Conservation (phyloP, 192 early-diverging fungal genomes). For the Linnemannia zychae region DNA sequence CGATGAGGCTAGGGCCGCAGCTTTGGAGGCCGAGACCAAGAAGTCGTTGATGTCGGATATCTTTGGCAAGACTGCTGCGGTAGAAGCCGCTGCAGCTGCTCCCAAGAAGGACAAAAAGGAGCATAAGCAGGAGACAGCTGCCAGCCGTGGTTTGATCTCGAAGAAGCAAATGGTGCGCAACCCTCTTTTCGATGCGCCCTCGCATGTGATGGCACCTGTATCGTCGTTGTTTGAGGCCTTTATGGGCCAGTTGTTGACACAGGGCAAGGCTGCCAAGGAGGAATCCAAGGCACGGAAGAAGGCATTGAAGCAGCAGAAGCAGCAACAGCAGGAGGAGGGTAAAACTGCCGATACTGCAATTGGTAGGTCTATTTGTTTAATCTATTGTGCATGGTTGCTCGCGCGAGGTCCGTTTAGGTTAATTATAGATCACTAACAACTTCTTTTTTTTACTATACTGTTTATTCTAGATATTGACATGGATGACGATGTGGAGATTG, state of each 20-base stretch:
- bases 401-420: not conserved
- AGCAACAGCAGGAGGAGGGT: constrained; percentile 24
- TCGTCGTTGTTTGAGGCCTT: constrained; percentile 64
- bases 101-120: constrained; percentile 19
- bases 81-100: constrained; percentile 6
- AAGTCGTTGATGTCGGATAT: constrained; percentile 57
- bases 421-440: not conserved
- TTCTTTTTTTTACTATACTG: constrained; percentile 5
- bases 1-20: constrained; percentile 41
- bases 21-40: constrained; percentile 43
- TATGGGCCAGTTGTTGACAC: constrained; percentile 55
- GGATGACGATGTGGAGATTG: constrained; percentile 12
- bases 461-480: constrained; percentile 36
- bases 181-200: constrained; percentile 63
- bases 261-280: constrained; percentile 39
- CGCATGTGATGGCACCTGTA: constrained; percentile 70
- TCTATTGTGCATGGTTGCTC: not conserved
- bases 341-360: not conserved
- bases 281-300: constrained; percentile 41
- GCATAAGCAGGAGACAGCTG: constrained; percentile 23
- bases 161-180: constrained; percentile 62
- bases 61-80: constrained; percentile 15
- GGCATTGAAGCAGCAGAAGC: constrained; percentile 17
- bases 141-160: constrained; percentile 43
- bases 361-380: not conserved